Conservation (phyloP, 1,139 yeast species). For the Zygosaccharomyces pseudobailii region DNA sequence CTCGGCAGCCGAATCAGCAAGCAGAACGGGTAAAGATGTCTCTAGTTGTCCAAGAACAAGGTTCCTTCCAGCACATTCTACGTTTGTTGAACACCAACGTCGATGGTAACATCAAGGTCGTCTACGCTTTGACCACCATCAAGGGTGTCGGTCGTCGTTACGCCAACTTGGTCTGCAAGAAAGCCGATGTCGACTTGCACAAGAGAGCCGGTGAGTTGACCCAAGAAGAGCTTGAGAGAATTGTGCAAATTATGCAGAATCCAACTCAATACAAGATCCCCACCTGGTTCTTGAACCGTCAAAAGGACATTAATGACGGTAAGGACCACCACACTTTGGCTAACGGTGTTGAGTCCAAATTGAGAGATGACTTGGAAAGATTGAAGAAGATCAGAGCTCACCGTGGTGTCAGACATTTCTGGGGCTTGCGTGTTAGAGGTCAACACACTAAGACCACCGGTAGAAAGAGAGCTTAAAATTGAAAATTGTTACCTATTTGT, state of each 20-base stretch:
- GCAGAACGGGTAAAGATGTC: slow-evolving; percentile 18
- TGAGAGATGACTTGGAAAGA: slow-evolving; percentile 99
- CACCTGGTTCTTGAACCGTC: slow-evolving; percentile 99
- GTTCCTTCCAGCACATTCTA: slow-evolving; percentile 99
- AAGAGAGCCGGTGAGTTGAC: slow-evolving; percentile 99
- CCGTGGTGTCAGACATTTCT: slow-evolving; percentile 99
- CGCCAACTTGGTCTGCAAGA: slow-evolving; percentile 99
- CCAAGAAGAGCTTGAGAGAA: slow-evolving; percentile 99
- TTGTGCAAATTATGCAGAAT: slow-evolving; percentile 99
- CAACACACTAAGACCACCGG: slow-evolving; percentile 99
- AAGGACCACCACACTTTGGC: slow-evolving; percentile 99
- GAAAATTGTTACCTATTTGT: slow-evolving; percentile 9
- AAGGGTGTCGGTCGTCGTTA: slow-evolving; percentile 99
- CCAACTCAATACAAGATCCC: slow-evolving; percentile 99
- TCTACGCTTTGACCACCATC: slow-evolving; percentile 99
- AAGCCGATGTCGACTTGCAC: slow-evolving; percentile 97
- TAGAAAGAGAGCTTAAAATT: slow-evolving; percentile 53
- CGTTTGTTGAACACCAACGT: slow-evolving; percentile 99
- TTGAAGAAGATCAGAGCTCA: slow-evolving; percentile 99
- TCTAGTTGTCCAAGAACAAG: slow-evolving; percentile 96
- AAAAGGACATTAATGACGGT: slow-evolving; percentile 97
- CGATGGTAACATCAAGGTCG: slow-evolving; percentile 99
- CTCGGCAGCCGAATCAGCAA: slow-evolving; percentile 4
- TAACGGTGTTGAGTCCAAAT: slow-evolving; percentile 97
- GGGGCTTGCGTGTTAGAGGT: slow-evolving; percentile 97